A percentile compares a stretch with the other conserved stretches of the same genome.
Evolutionary conservation across 306 rosid species (phyloP).

Genomic region (Dalbergia oliveri): DNA sequence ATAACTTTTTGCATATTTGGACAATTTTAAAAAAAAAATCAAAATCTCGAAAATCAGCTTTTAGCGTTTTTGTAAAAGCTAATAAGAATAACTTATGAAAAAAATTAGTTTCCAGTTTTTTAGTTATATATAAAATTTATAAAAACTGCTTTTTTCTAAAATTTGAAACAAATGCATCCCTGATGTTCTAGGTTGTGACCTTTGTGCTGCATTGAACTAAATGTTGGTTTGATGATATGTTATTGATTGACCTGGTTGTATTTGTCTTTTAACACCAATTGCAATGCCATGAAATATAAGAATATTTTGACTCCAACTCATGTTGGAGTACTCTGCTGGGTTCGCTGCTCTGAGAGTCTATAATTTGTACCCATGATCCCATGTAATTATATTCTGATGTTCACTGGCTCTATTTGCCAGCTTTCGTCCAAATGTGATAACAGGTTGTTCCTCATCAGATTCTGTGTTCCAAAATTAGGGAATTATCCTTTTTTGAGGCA

Average conservation of each 20-base stretch:
- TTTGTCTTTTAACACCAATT: conserved; percentile 3
- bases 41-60: too few relatives aligned
- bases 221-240: not conserved
- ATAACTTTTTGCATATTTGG: too few relatives aligned
- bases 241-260: not conserved
- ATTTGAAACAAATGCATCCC: too few relatives aligned
- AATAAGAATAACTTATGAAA: too few relatives aligned
- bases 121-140: too few relatives aligned
- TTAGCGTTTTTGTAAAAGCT: too few relatives aligned
- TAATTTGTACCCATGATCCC: not conserved
- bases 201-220: not conserved
- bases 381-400: conserved; percentile 40
- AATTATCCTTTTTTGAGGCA: conserved; percentile 76
- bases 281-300: not conserved
- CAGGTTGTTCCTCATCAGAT: conserved; percentile 79
- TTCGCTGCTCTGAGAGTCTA: not conserved
- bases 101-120: too few relatives aligned
- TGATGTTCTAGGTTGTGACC: not conserved
- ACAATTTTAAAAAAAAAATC: too few relatives aligned
- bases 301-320: conserved; percentile 29
- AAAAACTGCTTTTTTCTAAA: too few relatives aligned
- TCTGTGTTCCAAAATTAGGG: conserved; percentile 65
- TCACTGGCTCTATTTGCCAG: conserved; percentile 58
- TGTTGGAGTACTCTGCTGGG: conserved; percentile 7
- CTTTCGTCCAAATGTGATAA: conserved; percentile 94